Base-by-base conservation (phyloP, 2,329 filamentous ascomycete genomes). In the Madurella mycetomatis region DNA sequence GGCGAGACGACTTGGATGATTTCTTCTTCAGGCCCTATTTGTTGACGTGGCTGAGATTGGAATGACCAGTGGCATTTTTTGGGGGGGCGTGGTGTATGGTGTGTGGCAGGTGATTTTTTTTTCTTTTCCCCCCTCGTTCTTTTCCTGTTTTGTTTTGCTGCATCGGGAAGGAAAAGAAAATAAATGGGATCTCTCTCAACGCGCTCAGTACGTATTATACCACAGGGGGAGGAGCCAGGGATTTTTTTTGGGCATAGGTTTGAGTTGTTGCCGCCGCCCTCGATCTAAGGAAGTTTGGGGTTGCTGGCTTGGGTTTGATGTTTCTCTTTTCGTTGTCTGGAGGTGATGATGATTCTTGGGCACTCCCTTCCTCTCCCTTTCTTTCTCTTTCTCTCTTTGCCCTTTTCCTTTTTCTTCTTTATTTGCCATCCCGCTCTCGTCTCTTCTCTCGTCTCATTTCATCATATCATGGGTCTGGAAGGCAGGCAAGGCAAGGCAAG, bases 401-500 rank as follows among this genome's bases (percentile, higher is more conserved):
- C 25, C 7, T 25, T 25, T 25, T 25, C 25, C 25, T 7, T 25
- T 25, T 25, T 25, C 7, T 25, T 25, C 7, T 7, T 25, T 25
- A 7, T 25, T 25, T 25, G 7, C 25, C 25, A 25, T 25, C 25
- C 25, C 25, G 7, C 7, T 7, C 25, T 25, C 25, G 25, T 7
- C 25, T 25, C 25, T 25, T 25, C 25, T 25, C 7, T 25, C 25
- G 25, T 25, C 40, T 9, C 40, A 16, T 41, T 19, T 43, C 41
- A 25, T 43, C 40, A 41, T 43, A 12, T 11, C 41, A 18, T 16
- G 7, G 8, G 16, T 18, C 25, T 44, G 51, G 40, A 37, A 19
- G 39, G 13, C 34, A 37, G 34, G 34, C 34, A 37, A 25, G 25
- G 52, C 32, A 44, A 31, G 48, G 48, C 39, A 55, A 32, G 47